Conservation (phyloP, 345 rosid species). For the Ceriops decandra region DNA sequence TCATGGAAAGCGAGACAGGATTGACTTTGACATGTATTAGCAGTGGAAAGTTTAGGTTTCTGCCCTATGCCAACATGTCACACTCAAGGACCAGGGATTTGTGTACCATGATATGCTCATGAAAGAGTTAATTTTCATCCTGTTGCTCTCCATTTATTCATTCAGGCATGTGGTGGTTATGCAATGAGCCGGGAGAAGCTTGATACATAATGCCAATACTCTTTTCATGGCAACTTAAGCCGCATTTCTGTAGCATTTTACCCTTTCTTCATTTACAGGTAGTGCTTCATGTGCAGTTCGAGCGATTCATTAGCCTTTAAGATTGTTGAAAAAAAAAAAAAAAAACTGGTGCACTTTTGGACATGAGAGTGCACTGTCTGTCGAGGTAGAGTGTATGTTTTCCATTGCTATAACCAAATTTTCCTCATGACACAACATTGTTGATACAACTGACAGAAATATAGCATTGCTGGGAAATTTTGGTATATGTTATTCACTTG, state of each 20-base stretch:
- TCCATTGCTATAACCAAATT: too few relatives aligned
- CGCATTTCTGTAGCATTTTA: not conserved
- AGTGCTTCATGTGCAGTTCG: not conserved
- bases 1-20: slow-evolving; percentile 46
- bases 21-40: slow-evolving; percentile 61
- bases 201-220: not conserved
- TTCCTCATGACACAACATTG: too few relatives aligned
- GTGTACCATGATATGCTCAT: slow-evolving; percentile 71
- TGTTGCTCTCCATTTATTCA: not conserved
- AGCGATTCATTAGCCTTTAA: too few relatives aligned
- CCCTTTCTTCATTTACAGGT: not conserved
- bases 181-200: not conserved
- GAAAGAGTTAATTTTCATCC: not conserved
- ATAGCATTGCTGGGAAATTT: too few relatives aligned
- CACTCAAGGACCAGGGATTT: slow-evolving; percentile 55
- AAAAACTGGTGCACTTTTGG: too few relatives aligned
- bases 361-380: too few relatives aligned
- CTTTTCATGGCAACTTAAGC: not conserved
- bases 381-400: too few relatives aligned
- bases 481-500: too few relatives aligned
- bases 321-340: too few relatives aligned
- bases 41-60: slow-evolving; percentile 62
- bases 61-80: slow-evolving; percentile 60
- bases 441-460: too few relatives aligned
- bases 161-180: not conserved